Evolutionary conservation across 2,329 filamentous ascomycete genomes (phyloP).

Genomic region (Talaromyces piceae): DNA sequence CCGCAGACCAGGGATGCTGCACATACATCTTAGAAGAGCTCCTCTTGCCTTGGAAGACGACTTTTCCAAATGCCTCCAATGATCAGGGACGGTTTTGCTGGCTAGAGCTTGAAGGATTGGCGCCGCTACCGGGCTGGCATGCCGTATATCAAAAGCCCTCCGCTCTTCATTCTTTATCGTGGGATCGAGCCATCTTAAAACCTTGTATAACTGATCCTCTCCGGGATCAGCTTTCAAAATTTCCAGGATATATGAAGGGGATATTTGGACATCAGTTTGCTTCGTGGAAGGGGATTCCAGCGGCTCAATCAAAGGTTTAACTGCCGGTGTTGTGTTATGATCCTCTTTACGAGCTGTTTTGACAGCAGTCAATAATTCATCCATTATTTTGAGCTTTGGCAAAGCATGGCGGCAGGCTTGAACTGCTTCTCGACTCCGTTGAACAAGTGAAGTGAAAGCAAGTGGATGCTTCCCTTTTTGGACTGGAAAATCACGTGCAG

Average conservation of each 20-base stretch:
- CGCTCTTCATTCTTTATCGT: conserved; percentile 17
- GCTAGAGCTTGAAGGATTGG: conserved; percentile 71
- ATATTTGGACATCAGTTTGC: conserved; percentile 5
- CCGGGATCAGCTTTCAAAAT: conserved; percentile 35
- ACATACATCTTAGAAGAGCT: conserved; percentile 56
- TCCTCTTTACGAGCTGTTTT: conserved; percentile 23
- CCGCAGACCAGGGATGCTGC: conserved; percentile 69
- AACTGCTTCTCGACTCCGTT: not conserved
- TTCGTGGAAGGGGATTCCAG: not conserved
- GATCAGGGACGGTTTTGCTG: conserved; percentile 68
- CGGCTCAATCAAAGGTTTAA: not conserved
- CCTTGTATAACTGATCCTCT: conserved; percentile 22
- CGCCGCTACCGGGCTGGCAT: conserved; percentile 60
- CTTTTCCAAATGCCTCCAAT: conserved; percentile 59
- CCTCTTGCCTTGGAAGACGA: conserved; percentile 26
- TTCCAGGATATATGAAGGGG: conserved; percentile 27
- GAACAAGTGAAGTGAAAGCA: not conserved
- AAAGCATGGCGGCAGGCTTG: not conserved
- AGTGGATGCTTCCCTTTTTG: conserved; percentile 13
- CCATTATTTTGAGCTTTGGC: conserved; percentile 21
- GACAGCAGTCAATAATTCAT: conserved; percentile 32
- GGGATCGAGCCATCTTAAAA: conserved; percentile 31
- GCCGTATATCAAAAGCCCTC: conserved; percentile 48
- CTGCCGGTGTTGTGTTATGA: conserved; percentile 7
- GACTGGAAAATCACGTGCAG: conserved; percentile 23